These are phyloP conservation scores for Pseudocercospora ulei DNA, from an alignment of 2,329 filamentous ascomycete genomes.

Conservation along the genomic window DNA sequence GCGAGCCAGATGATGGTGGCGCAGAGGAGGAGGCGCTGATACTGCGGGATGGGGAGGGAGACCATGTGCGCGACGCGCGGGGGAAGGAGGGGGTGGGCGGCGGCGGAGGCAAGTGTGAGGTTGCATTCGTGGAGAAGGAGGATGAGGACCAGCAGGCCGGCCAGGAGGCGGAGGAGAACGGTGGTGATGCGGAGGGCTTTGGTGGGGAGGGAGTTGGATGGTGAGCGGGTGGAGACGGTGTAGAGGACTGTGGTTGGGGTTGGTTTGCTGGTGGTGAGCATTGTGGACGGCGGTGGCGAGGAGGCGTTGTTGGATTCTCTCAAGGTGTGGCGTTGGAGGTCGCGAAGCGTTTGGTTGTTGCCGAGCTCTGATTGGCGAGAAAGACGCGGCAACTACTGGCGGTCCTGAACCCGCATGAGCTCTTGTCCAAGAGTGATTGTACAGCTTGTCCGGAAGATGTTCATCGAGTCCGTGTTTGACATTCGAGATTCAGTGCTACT, in stretches of 20 bases:
- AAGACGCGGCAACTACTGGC: neutral
- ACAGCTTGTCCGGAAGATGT: too few species aligned
- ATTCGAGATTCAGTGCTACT: too few species aligned
- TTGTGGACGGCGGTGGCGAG: constrained; percentile 13
- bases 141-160: constrained; percentile 37
- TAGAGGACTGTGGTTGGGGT: constrained; percentile 83
- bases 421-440: too few species aligned
- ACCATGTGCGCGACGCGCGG: neutral
- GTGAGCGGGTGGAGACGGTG: constrained; percentile 72
- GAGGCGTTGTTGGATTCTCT: neutral
- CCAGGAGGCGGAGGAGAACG: constrained; percentile 39
- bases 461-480: too few species aligned
- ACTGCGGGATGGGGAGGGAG: constrained; percentile 22
- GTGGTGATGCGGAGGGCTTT: constrained; percentile 34
- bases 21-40: constrained; percentile 36
- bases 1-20: constrained; percentile 20
- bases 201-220: constrained; percentile 40
- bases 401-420: neutral
- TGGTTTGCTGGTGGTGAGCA: constrained; percentile 34
- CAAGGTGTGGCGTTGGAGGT: neutral
- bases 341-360: neutral
- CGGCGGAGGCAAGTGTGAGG: constrained; percentile 6
- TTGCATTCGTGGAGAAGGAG: constrained; percentile 27
- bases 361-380: constrained; percentile 6
- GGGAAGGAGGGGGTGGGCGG: constrained; percentile 12